Base-by-base conservation (phyloP, 2,329 filamentous ascomycete species). In the Aspergillus novoparasiticus region DNA sequence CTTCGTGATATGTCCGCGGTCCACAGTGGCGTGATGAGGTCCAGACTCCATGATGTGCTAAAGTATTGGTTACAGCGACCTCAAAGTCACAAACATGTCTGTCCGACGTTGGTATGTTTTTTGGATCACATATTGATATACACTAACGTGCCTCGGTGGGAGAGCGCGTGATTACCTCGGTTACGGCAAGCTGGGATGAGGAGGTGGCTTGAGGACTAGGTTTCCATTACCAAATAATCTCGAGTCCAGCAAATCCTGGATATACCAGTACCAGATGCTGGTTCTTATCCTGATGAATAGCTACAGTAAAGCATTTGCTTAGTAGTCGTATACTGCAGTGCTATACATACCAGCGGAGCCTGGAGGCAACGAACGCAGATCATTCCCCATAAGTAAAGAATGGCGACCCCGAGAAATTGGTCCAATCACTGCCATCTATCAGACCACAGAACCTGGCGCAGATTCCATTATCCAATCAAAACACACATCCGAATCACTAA, bases 1-100 rank as follows among this genome's bases (percentile, higher is more conserved):
- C 45, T 80, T 74, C 68, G 88, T 86, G 67, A 89, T 86, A 75
- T 87, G 87, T 63, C 87, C 86, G 11, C 62, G 69, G 36, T 77
- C 76, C 28, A 77, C 76, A 26, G 76, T 78, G 21, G 80, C 80
- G n/a, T 56, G 55, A 14, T 50, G 32, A 19, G 34, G 32, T 26
- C 23, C 53, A 32, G 58, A n/a, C 26, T 32, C 32, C 58, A 59
- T 59, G 26, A 12, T 14, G 45, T 21, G 11, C 30, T 6, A 8
- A 21, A 3, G 9, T 54, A 6, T 36, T 8, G 4, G 2, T 36
- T 6, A 54, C 11, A 34, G 2, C 9, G 10, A 36, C 8, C 21
- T 12, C 23, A 12, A 10, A 4, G 6, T 54, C 36, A 5, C n/a
- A 46, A 45, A 46, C 9, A 6, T 46, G 43, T 23, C 43, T 26